These are phyloP conservation scores for Capronia epimyces DNA, from an alignment of 2,329 filamentous ascomycete genomes.

Conservation along the genomic window DNA sequence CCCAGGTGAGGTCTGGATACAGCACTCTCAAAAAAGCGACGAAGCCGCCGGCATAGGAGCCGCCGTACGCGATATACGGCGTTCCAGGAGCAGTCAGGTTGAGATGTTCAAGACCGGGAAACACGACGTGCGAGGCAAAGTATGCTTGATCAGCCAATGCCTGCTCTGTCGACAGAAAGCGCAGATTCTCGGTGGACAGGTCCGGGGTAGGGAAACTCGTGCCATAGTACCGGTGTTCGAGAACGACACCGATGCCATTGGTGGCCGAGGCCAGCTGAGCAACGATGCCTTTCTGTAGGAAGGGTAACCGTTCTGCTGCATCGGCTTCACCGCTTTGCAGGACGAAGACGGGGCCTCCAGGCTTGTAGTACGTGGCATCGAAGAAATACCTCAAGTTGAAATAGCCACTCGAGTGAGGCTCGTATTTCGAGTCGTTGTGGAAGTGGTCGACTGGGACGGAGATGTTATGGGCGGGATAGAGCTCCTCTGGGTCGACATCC, in stretches of 20 bases:
- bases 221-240: constrained; percentile 87
- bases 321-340: constrained; percentile 66
- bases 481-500: constrained; percentile 25
- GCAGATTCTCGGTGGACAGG: constrained; percentile 63
- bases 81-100: constrained; percentile 61
- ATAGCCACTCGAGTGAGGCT: constrained; percentile 63
- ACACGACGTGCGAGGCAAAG: constrained; percentile 68
- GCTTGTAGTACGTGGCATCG: constrained; percentile 67
- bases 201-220: constrained; percentile 64
- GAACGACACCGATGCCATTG: constrained; percentile 68
- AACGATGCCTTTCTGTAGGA: constrained; percentile 71
- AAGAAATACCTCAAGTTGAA: constrained; percentile 80
- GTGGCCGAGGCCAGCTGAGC: constrained; percentile 65
- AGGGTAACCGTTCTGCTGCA: constrained; percentile 59
- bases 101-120: constrained; percentile 61
- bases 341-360: constrained; percentile 75
- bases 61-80: constrained; percentile 75
- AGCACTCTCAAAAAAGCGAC: constrained; percentile 68
- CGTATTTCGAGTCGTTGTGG: constrained; percentile 71
- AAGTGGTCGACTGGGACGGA: constrained; percentile 70
- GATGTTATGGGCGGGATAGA: constrained; percentile 49
- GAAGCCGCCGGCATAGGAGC: constrained; percentile 76
- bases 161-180: constrained; percentile 80
- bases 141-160: constrained; percentile 74
- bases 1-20: constrained; percentile 76